Evolutionary conservation across 345 rosid species (phyloP), one percentile per base, ranked within the genome.

Genomic region (Eucalyptus polybractea): DNA sequence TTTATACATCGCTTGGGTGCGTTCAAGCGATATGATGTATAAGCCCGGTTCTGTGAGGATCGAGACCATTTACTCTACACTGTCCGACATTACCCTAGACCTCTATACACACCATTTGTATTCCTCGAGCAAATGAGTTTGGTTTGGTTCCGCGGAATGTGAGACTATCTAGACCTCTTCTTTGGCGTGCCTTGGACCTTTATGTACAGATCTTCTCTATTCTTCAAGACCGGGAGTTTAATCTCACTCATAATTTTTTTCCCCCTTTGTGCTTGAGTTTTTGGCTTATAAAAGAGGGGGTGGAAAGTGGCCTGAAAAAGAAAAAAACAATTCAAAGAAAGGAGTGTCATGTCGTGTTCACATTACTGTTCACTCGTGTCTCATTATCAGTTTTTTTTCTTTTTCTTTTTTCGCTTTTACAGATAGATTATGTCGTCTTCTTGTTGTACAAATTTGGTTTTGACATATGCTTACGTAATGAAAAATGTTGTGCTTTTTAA

Each of bases 1-100:
- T 62, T 4, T 62, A 13, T 29, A 31, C 76, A 15, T 67, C 1
- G 6, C 22, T 15, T 15, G 9, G 21, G 5, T n/a, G 37, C 3
- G 10, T 7, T 17, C 40, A n/a, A 31, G 22, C 2, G 2, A 0
- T 15, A 14, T 31, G 11, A 0, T 31, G 40, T 8, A 1, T 31
- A 16, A 17, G 11, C 40, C 11, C 11, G 11, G 2, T 31, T 67
- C 3, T 4, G 1, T 19, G 12, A n/a, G 0, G 42, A 19, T 67
- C 0, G 12, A n/a, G 80, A 33, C 40, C 6, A 3, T 14, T 67
- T 31, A 31, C 2, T 7, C 6, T 67, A 4, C 1, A 17, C 11
- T 67, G 4, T 16, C 22, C 1, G 2, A 3, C 12, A 31, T 65
- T 31, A 31, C 22, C 40, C 1, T 7, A 31, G 21, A 9, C 0